These are phyloP conservation scores for Gossypium schwendimanii DNA, from an alignment of 441 rosid genomes.

Conservation along the genomic window DNA sequence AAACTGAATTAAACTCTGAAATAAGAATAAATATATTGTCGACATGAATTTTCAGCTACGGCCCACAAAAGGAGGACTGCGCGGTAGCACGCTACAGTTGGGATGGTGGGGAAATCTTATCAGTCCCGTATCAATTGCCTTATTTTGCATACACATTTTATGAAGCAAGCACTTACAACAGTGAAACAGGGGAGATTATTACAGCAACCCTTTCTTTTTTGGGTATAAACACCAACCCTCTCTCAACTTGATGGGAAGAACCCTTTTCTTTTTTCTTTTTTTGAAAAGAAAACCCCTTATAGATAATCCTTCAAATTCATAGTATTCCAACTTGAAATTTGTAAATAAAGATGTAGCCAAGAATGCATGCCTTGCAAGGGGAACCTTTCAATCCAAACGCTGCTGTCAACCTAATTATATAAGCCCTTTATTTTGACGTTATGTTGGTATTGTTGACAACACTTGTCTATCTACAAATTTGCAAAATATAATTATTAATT, in stretches of 20 bases:
- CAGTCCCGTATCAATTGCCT: conserved; percentile 12
- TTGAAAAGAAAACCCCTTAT: too few relatives aligned
- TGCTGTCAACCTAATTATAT: not conserved
- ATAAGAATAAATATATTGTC: not conserved
- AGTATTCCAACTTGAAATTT: too few relatives aligned
- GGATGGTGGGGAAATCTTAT: conserved; percentile 27
- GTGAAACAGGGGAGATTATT: not conserved
- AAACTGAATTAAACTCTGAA: not conserved
- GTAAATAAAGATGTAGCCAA: too few relatives aligned
- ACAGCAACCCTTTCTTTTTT: not conserved
- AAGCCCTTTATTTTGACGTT: too few relatives aligned
- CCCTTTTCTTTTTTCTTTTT: not conserved
- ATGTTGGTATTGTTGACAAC: not conserved
- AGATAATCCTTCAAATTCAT: too few relatives aligned
- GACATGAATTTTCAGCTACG: conserved; percentile 10
- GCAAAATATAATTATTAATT: not conserved
- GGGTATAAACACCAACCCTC: not conserved
- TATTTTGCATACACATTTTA: too few relatives aligned
- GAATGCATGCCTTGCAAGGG: not conserved
- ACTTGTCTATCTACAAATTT: conserved; percentile 12
- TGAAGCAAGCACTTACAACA: not conserved
- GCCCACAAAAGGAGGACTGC: conserved; percentile 18
- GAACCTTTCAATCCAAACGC: not conserved
- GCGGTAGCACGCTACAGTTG: conserved; percentile 18
- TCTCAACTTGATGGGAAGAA: not conserved